Evolutionary conservation across 257 asterid genomes (phyloP).

Genomic region (Striga asiatica): DNA sequence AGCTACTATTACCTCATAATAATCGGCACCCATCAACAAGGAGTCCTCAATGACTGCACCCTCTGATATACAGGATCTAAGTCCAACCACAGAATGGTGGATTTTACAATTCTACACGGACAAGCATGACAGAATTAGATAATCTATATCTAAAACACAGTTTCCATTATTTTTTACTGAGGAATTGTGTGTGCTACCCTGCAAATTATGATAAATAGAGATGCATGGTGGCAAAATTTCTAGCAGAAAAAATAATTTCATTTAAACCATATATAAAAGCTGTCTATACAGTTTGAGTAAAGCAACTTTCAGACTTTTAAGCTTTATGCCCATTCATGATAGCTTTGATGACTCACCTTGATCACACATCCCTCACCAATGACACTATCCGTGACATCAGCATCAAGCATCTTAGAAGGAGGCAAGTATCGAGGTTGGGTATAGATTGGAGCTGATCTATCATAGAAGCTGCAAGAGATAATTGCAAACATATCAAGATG

Average conservation of each 20-base stretch:
- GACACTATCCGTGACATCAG: constrained; percentile 92
- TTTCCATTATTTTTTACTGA: neutral
- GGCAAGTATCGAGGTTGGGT: constrained; percentile 96
- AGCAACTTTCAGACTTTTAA: neutral
- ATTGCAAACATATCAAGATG: constrained; percentile 10
- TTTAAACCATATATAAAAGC: too few relatives aligned
- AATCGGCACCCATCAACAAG: constrained; percentile 89
- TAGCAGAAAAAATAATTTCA: too few relatives aligned
- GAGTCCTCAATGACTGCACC: constrained; percentile 89
- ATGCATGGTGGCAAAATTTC: too few relatives aligned
- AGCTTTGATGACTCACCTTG: constrained; percentile 44
- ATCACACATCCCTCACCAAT: constrained; percentile 97
- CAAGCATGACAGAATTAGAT: neutral
- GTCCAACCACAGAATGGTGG: constrained; percentile 92
- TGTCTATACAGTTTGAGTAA: neutral
- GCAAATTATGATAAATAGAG: too few relatives aligned
- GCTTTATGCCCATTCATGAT: neutral
- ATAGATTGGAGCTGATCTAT: constrained; percentile 90
- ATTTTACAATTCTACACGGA: constrained; percentile 76
- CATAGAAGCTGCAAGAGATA: constrained; percentile 67
- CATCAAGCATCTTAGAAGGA: constrained; percentile 97
- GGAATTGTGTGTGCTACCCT: neutral
- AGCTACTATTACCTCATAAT: constrained; percentile 63
- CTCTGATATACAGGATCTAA: constrained; percentile 87
- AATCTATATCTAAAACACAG: neutral